A percentile compares a stretch with the other conserved stretches of the same genome.
These are phyloP conservation scores for Primulina tabacum DNA, from an alignment of 257 asterid genomes.

Conservation along the genomic window DNA sequence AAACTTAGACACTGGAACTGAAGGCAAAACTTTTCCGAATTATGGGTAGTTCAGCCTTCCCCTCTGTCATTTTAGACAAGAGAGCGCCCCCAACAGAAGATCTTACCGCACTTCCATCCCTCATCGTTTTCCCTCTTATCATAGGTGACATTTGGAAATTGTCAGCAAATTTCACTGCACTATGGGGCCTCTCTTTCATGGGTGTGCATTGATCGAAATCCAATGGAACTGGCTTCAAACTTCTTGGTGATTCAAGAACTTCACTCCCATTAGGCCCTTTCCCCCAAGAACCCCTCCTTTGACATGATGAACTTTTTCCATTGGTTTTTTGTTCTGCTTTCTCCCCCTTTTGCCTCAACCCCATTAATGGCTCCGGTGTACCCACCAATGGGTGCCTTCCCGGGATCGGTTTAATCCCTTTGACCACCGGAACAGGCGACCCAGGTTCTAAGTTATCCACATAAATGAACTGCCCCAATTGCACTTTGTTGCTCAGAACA, in stretches of 20 bases:
- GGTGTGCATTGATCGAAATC: constrained; percentile 96
- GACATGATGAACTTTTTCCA: constrained; percentile 49
- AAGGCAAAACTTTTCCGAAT: constrained; percentile 60
- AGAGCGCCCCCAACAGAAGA: constrained; percentile 76
- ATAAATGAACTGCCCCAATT: constrained; percentile 78
- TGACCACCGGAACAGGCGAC: constrained; percentile 79
- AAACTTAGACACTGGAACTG: constrained; percentile 44
- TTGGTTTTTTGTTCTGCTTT: constrained; percentile 29
- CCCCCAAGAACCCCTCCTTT: constrained; percentile 85
- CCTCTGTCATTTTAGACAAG: constrained; percentile 51
- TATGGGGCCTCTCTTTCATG: constrained; percentile 55
- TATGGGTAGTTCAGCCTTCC: constrained; percentile 49
- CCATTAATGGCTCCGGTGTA: constrained; percentile 89
- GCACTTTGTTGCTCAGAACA: constrained; percentile 86
- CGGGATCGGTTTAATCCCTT: constrained; percentile 73
- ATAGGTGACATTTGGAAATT: constrained; percentile 56
- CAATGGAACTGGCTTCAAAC: constrained; percentile 69
- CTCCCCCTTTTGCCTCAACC: constrained; percentile 66
- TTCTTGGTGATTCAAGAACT: constrained; percentile 44
- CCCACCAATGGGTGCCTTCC: constrained; percentile 85
- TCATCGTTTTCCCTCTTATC: constrained; percentile 59
- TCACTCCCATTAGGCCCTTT: constrained; percentile 36
- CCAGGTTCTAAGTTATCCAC: constrained; percentile 79
- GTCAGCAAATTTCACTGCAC: constrained; percentile 48
- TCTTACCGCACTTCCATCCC: constrained; percentile 68